A percentile compares a stretch with the other conserved stretches of the same genome.
phyloP scores from a whole-genome alignment of 352 stramenopile genomes.

The Globisporangium megalacanthum region DNA sequence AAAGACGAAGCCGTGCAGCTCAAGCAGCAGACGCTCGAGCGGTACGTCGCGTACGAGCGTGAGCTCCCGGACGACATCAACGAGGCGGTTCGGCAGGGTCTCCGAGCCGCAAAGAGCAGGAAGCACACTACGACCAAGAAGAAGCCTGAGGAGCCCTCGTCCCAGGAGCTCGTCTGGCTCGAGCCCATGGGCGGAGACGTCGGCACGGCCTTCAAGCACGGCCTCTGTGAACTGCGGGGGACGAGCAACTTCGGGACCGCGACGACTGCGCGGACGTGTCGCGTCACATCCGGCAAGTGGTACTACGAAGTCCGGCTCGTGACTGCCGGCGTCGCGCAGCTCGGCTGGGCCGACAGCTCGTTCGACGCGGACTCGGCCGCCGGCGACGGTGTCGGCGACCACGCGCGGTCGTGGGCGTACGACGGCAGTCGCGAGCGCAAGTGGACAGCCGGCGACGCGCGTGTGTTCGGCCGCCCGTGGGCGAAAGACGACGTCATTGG shows the following conservation, averaged over 20 bases:
- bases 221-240: slow-evolving; percentile 69
- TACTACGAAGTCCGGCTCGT: slow-evolving; percentile 91
- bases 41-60: slow-evolving; percentile 74
- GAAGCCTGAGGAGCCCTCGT: not conserved
- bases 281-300: slow-evolving; percentile 59
- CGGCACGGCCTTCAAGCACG: slow-evolving; percentile 48
- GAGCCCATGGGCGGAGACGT: slow-evolving; percentile 38
- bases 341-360: slow-evolving; percentile 87
- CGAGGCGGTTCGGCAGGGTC: slow-evolving; percentile 62
- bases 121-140: not conserved
- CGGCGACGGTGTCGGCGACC: slow-evolving; percentile 88
- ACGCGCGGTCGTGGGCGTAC: slow-evolving; percentile 85
- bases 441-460: slow-evolving; percentile 74
- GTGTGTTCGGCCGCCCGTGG: slow-evolving; percentile 62
- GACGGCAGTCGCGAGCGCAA: slow-evolving; percentile 83
- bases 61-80: slow-evolving; percentile 56
- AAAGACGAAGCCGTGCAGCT: slow-evolving; percentile 41
- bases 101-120: slow-evolving; percentile 33
- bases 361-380: slow-evolving; percentile 73
- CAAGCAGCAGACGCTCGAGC: slow-evolving; percentile 60
- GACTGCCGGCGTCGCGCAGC: slow-evolving; percentile 86
- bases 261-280: slow-evolving; percentile 38
- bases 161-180: slow-evolving; percentile 35
- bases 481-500: slow-evolving; percentile 84
- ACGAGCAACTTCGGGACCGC: slow-evolving; percentile 76